These are phyloP conservation scores for Bretziella fagacearum DNA, from an alignment of 2,329 filamentous ascomycete genomes.

Conservation along the genomic window DNA sequence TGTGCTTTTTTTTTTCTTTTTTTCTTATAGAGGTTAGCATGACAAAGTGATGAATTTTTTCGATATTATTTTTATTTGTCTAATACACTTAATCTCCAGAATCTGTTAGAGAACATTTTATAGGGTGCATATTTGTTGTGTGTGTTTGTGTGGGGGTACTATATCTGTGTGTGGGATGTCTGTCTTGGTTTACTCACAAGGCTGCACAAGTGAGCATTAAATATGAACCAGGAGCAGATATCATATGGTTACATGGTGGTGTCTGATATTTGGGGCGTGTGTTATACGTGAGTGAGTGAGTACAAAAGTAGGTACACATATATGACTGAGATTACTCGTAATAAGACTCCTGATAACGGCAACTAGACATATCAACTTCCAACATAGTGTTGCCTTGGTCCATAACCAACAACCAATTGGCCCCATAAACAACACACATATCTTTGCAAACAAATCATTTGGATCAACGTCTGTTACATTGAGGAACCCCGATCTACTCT, in stretches of 20 bases:
- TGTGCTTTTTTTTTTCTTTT: not conserved
- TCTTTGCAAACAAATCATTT: too few relatives aligned
- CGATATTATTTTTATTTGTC: not conserved
- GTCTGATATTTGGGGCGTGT: not conserved
- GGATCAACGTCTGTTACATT: too few relatives aligned
- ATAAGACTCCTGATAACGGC: too few relatives aligned
- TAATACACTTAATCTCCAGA: not conserved
- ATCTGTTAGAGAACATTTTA: not conserved
- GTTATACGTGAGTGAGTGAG: not conserved
- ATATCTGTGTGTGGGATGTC: too few relatives aligned
- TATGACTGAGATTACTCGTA: too few relatives aligned
- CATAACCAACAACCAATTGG: too few relatives aligned
- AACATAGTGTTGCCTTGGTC: too few relatives aligned
- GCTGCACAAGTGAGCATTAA: not conserved
- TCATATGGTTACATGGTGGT: not conserved
- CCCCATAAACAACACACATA: too few relatives aligned
- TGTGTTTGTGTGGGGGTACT: not conserved
- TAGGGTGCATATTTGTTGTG: not conserved
- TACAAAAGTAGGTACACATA: too few relatives aligned
- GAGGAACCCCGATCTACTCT: too few relatives aligned
- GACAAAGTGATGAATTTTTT: not conserved
- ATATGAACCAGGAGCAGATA: not conserved
- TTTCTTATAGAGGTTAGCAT: not conserved
- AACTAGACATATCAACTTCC: too few relatives aligned
- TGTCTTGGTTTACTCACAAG: too few relatives aligned